Base-by-base conservation (phyloP, 1,139 yeast genomes). In the Pichia kudriavzevii region DNA sequence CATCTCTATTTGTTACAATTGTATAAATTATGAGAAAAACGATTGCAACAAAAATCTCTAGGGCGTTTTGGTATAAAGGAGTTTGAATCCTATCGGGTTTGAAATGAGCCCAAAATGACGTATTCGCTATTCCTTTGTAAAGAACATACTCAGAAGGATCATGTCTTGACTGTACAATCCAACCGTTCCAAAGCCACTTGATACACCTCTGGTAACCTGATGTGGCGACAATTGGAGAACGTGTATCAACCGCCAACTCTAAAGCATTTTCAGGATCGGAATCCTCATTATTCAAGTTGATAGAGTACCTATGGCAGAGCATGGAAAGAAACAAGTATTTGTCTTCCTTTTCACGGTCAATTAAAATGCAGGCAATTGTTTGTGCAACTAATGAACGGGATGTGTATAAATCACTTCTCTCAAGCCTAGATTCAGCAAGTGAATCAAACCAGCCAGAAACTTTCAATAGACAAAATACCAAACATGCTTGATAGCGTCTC, bases 121-220 rank as follows among this genome's bases (percentile, higher is more conserved):
- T 65, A 19, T 79, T 73, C 2, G 76, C 67, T 14, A 75, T 72
- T 2, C 75, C 76, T 38, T 67, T 68, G 55, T 79, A 83, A 42
- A 78, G 52, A 23, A 75, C 78, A 49, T 80, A 85, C 15, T 75
- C 70, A 23, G 74, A 70, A 8, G 93, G 85, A 51, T 82, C 83
- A 13, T 56, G 58, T n/a, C 75, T 71, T 26, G 81, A 72, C 58
- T 84, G 95, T 30, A 81, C 68, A 42, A 85, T 81, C 94, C 95
- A 84, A 15, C 95, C 95, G 41, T 88, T 64, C 95, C 95, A 85
- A 36, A 85, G 59, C 94, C 95, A 85, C 47, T 79, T 77, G 52
- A 83, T 72, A 61, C 95, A 83, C 39, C 94, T 63, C 57, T 85
- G 95, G 56, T 75, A 85, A 0, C 95, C 95, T 4, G 80, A 62